Conservation (phyloP, 2,329 filamentous ascomycete species). For the Ceratocystis destructans region DNA sequence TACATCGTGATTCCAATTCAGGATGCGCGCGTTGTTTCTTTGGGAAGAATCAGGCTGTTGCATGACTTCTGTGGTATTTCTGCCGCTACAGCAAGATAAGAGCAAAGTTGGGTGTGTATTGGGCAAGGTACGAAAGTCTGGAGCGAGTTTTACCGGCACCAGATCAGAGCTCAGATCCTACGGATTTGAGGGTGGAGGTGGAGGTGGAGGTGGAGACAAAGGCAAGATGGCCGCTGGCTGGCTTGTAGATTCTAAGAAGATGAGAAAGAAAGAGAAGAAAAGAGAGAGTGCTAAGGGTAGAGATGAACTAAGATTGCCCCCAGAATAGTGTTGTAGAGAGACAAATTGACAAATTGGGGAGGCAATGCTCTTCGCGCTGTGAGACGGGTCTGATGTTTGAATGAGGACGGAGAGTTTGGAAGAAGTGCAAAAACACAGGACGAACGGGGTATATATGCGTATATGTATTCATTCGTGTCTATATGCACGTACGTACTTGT, state of each 20-base stretch:
- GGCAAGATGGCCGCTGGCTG: conserved; percentile 8
- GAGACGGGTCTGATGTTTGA: conserved; percentile 62
- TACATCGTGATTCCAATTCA: conserved; percentile 38
- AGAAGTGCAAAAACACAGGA: conserved; percentile 19
- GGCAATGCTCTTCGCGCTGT: conserved; percentile 52
- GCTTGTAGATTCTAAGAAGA: conserved; percentile 10
- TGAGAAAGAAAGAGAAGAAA: conserved; percentile 8
- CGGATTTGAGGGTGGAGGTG: conserved; percentile 4
- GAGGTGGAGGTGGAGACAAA: background rate
- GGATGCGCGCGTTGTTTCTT: conserved; percentile 30
- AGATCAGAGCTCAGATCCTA: conserved; percentile 6
- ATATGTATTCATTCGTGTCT: background rate
- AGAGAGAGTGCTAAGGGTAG: background rate
- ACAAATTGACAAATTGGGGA: conserved; percentile 8
- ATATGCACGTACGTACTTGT: background rate
- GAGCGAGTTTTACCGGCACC: background rate
- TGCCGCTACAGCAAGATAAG: conserved; percentile 58
- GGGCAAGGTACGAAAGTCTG: background rate
- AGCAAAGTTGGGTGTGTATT: conserved; percentile 37
- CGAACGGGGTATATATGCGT: conserved; percentile 8
- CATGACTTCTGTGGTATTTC: conserved; percentile 70
- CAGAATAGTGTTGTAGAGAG: too few species aligned
- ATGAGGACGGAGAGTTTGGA: conserved; percentile 37
- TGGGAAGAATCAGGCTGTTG: conserved; percentile 33
- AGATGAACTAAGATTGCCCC: too few species aligned